phyloP scores from a whole-genome alignment of 2,329 filamentous ascomycete species.

The Fusarium gaditjirri region DNA sequence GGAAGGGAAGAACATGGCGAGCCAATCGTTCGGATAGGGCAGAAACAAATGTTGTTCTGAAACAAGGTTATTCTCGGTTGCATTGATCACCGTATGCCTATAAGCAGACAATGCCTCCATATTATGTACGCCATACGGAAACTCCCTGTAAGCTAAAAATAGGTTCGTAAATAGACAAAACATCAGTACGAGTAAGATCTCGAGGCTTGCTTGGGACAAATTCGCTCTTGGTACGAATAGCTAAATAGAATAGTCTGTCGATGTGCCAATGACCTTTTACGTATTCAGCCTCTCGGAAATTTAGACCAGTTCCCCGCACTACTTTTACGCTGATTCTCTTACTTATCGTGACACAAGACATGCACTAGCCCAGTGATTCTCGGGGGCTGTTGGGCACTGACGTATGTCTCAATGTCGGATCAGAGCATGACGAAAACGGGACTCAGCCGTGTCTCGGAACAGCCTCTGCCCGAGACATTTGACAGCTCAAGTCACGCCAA shows the following conservation, averaged over 20 bases:
- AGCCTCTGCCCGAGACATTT: neutral
- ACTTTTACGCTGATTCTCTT: accelerated
- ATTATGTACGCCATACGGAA: neutral
- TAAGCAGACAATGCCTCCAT: accelerated
- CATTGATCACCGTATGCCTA: accelerated
- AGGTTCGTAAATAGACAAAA: neutral
- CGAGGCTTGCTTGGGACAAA: neutral
- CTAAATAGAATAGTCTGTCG: accelerated
- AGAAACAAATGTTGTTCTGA: accelerated
- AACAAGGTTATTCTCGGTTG: accelerated
- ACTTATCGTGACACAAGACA: neutral
- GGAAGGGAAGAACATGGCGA: accelerated
- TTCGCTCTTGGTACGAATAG: too few relatives aligned
- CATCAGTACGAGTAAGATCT: neutral
- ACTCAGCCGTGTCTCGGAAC: neutral
- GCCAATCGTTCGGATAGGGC: accelerated
- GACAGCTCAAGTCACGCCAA: accelerated
- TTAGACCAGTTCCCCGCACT: neutral
- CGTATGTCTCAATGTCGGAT: neutral
- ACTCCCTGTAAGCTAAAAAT: neutral
- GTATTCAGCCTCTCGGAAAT: neutral
- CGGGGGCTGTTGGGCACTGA: neutral
- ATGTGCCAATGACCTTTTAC: neutral
- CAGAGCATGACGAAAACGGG: neutral
- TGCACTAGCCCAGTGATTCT: accelerated